phyloP scores from a whole-genome alignment of 257 asterid species.

The Solanum infundibuliforme region DNA sequence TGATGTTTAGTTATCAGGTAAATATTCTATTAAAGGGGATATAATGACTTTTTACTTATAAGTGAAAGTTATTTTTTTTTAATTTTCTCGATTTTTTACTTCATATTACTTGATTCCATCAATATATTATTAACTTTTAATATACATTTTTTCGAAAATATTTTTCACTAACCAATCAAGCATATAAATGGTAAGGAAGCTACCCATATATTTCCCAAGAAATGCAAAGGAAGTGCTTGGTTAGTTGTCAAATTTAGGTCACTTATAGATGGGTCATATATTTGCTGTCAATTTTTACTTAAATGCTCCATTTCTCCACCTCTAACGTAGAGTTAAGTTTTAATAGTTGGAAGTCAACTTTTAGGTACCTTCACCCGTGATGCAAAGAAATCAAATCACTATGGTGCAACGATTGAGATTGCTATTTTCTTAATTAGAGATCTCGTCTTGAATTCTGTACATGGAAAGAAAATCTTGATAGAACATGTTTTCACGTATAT shows the following conservation, averaged over 20 bases:
- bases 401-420: accelerated
- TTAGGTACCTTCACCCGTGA: neutral
- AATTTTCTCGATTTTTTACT: neutral
- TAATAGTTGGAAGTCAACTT: neutral
- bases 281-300: neutral
- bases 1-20: neutral
- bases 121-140: neutral
- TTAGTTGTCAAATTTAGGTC: neutral
- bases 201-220: neutral
- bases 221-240: neutral
- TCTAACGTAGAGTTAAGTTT: neutral
- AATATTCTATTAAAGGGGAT: neutral
- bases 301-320: neutral
- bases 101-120: neutral
- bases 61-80: neutral
- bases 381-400: neutral
- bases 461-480: too few species aligned
- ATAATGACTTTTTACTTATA: neutral
- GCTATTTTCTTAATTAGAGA: neutral
- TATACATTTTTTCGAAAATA: accelerated
- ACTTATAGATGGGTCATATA: neutral
- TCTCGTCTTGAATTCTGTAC: accelerated
- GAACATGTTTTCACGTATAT: too few species aligned
- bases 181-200: too few species aligned
- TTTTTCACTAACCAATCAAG: neutral